Evolutionary conservation across 768 basidiomycete species (phyloP), one percentile per base, ranked within the genome.

Genomic region (Boletus vinaceobasis): DNA sequence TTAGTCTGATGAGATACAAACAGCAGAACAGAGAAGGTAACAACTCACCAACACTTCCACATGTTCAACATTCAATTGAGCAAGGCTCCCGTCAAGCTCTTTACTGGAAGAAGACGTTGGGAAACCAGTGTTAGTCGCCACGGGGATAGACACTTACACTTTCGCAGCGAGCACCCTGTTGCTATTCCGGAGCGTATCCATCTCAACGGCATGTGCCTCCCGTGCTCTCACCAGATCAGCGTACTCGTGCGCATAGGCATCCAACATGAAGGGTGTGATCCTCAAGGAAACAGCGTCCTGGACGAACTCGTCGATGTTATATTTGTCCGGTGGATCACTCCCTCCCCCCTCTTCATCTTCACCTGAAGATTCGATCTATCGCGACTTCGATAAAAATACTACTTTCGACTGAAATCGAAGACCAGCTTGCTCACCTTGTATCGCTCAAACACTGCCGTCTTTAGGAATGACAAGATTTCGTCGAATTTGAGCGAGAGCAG

Each of bases 221-320:
- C 84, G 85, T 48, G 81, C 80, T 23, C 86, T 82, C 55, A 90
- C 74, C 50, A 85, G 72, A 54, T 96, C 94, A 59, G 90, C 85
- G 66, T 93, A 96, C 73, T 97, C 94, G 50, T 85, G 88, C 32
- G 86, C 82, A 67, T 91, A 96, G 19, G 84, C 79, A 65, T 98
- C 96, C 38, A 98, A 77, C 92, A 95, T 93, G 73, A 98, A 95
- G 0, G 97, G 92, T 5, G 95, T 97, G 60, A 99, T 93, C 58
- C 81, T 81, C 62, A 97, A 73, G 21, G 85, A 83, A 55, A 91
- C 84, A 8, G 95, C 89, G 64, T 98, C 94, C 53, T 84, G 79
- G 5, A 98, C 88, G 69, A 98, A 95, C 42, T 86, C 84, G 60
- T 95, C 83, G 9, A 90, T 86, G 45, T 78, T 76, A 62, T 92